Conservation (phyloP, 768 basidiomycete genomes). For the Pilatotrama ljubarskyi region DNA sequence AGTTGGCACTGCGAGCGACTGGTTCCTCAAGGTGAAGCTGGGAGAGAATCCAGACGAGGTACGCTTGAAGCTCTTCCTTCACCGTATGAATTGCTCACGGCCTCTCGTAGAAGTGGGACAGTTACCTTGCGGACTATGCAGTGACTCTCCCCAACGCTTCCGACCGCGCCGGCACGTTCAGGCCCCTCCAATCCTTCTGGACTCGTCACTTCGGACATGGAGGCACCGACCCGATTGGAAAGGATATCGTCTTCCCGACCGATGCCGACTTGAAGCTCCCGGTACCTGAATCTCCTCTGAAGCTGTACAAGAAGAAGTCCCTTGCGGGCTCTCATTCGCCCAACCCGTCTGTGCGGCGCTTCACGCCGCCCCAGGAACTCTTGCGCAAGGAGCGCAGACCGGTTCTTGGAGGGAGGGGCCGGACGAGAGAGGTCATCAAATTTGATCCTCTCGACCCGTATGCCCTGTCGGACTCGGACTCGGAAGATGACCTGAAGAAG, state of each 20-base stretch:
- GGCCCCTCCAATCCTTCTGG: conserved; percentile 56
- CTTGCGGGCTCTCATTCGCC: conserved; percentile 16
- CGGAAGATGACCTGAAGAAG: conserved; percentile 37
- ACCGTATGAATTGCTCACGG: background rate
- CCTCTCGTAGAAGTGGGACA: conserved; percentile 61
- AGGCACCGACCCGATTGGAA: conserved; percentile 20
- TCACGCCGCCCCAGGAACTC: conserved; percentile 19
- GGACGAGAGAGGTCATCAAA: conserved; percentile 44
- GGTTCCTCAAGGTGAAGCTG: conserved; percentile 51
- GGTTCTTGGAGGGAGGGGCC: conserved; percentile 27
- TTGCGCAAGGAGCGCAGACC: conserved; percentile 20
- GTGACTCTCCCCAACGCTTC: conserved; percentile 46
- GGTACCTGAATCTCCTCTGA: conserved; percentile 16
- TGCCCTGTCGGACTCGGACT: conserved; percentile 23
- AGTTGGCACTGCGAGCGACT: conserved; percentile 52
- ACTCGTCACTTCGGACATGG: conserved; percentile 35
- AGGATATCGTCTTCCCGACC: conserved; percentile 31
- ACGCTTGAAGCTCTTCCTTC: conserved; percentile 8
- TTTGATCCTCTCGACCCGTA: conserved; percentile 34
- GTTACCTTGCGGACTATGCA: conserved; percentile 60
- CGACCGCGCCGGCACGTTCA: conserved; percentile 58
- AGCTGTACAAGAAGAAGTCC: conserved; percentile 24
- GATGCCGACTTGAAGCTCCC: conserved; percentile 28
- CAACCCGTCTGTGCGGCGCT: conserved; percentile 15
- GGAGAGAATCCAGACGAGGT: conserved; percentile 75